Conservation (phyloP, 2,329 filamentous ascomycete genomes). For the Colletotrichum shisoi region DNA sequence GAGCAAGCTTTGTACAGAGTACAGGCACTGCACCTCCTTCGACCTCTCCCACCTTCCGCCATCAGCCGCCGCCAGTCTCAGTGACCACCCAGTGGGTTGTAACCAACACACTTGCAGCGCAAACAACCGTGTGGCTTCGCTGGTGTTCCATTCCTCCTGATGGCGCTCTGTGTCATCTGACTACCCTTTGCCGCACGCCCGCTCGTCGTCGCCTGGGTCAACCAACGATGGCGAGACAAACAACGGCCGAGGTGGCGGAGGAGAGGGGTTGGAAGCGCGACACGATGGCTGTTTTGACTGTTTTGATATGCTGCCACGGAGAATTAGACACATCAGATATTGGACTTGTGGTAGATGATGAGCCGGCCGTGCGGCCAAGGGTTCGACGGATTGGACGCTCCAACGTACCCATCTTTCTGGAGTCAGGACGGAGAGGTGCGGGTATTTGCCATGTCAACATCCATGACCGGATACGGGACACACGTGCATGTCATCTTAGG, state of each 20-base stretch:
- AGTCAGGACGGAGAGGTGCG: conserved; percentile 13
- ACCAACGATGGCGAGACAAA: conserved; percentile 25
- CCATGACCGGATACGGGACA: conserved; percentile 25
- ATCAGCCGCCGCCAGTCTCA: conserved; percentile 14
- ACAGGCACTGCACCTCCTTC: neutral
- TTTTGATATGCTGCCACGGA: conserved; percentile 29
- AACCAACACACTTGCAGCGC: conserved; percentile 16
- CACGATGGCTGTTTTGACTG: conserved; percentile 29
- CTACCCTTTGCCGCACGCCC: conserved; percentile 23
- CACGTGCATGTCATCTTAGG: conserved; percentile 35
- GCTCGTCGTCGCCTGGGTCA: conserved; percentile 29
- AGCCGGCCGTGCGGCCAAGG: conserved; percentile 33
- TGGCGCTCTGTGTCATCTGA: conserved; percentile 36
- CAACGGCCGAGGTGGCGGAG: conserved; percentile 17
- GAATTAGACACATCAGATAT: conserved; percentile 8
- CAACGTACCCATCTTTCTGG: conserved; percentile 29
- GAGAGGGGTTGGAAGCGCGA: conserved; percentile 11
- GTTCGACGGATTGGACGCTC: conserved; percentile 33
- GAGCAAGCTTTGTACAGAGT: conserved; percentile 19
- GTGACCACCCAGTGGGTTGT: conserved; percentile 3
- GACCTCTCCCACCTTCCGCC: conserved; percentile 18
- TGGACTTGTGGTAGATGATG: conserved; percentile 14
- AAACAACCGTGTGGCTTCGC: conserved; percentile 32
- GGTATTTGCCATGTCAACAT: conserved; percentile 18
- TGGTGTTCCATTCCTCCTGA: conserved; percentile 35